A percentile compares a stretch with the other conserved stretches of the same genome.
phyloP scores from a whole-genome alignment of 139 green algal species.

The Coccomyxa sp. region DNA sequence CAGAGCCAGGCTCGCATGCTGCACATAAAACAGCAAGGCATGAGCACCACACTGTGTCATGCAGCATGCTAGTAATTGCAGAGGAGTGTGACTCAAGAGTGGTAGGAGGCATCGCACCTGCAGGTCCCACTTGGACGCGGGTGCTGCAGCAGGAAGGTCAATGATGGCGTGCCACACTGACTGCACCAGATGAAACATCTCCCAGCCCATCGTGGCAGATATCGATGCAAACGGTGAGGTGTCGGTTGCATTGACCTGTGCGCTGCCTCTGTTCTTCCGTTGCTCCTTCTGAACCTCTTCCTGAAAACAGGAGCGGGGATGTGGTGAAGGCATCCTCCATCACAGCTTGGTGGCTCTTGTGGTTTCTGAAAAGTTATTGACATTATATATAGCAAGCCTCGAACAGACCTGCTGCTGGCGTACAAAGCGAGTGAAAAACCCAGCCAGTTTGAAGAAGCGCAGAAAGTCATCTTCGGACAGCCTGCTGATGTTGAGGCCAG shows the following conservation, averaged over 20 bases:
- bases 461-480: conserved; percentile 52
- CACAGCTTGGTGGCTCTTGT: background rate
- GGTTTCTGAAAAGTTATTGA: background rate
- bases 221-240: conserved; percentile 66
- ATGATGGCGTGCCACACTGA: conserved; percentile 54
- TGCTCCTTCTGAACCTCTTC: background rate
- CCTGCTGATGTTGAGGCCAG: conserved; percentile 53
- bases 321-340: background rate
- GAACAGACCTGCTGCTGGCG: conserved; percentile 44
- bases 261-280: background rate
- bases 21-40: conserved; percentile 5
- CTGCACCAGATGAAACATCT: conserved; percentile 65
- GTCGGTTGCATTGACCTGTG: background rate
- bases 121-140: conserved; percentile 71
- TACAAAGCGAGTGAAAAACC: conserved; percentile 58
- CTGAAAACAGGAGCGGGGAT: background rate
- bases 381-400: background rate
- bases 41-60: background rate
- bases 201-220: conserved; percentile 67
- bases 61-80: too few relatives aligned
- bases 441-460: conserved; percentile 50
- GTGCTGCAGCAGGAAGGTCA: conserved; percentile 26
- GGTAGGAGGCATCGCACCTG: conserved; percentile 34
- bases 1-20: conserved; percentile 51
- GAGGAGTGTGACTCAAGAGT: too few relatives aligned